A percentile compares a stretch with the other conserved stretches of the same genome.
Evolutionary conservation across 1,139 yeast species (phyloP).

Genomic region (Hyphopichia buzzinii): DNA sequence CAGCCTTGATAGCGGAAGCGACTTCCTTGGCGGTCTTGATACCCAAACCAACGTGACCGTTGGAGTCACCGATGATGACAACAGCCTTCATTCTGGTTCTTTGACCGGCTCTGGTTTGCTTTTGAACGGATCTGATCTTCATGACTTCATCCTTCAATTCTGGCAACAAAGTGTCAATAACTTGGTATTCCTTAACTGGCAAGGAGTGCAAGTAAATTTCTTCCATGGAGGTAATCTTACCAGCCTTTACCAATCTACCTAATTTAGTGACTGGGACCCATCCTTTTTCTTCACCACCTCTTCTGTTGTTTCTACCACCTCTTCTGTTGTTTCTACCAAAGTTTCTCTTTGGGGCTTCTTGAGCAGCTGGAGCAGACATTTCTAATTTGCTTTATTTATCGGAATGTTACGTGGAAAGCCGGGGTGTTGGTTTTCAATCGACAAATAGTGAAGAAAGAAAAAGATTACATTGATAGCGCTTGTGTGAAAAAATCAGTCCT

Average conservation of each 20-base stretch:
- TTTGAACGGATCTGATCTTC: conserved; percentile 99
- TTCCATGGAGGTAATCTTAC: conserved; percentile 94
- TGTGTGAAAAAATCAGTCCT: background rate
- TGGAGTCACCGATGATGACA: conserved; percentile 98
- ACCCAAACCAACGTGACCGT: conserved; percentile 99
- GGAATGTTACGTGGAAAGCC: conserved; percentile 92
- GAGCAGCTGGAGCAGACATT: conserved; percentile 58
- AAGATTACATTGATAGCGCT: background rate
- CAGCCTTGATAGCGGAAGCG: conserved; percentile 99
- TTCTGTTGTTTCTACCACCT: conserved; percentile 58
- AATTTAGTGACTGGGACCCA: conserved; percentile 99
- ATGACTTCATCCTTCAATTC: conserved; percentile 96
- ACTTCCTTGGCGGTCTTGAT: conserved; percentile 99
- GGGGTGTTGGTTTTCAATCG: conserved; percentile 91
- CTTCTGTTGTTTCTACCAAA: conserved; percentile 60
- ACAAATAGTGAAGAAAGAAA: conserved; percentile 28
- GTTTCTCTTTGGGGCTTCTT: conserved; percentile 60
- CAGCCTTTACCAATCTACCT: conserved; percentile 99
- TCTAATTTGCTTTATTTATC: conserved; percentile 41
- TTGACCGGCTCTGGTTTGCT: conserved; percentile 99
- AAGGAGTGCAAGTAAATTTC: conserved; percentile 99
- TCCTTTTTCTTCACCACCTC: conserved; percentile 92
- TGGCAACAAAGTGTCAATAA: conserved; percentile 96
- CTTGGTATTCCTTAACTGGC: conserved; percentile 99
- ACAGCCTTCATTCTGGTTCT: conserved; percentile 99